phyloP scores from a whole-genome alignment of 169 alveolate genomes.

The Plasmodium malariae region DNA sequence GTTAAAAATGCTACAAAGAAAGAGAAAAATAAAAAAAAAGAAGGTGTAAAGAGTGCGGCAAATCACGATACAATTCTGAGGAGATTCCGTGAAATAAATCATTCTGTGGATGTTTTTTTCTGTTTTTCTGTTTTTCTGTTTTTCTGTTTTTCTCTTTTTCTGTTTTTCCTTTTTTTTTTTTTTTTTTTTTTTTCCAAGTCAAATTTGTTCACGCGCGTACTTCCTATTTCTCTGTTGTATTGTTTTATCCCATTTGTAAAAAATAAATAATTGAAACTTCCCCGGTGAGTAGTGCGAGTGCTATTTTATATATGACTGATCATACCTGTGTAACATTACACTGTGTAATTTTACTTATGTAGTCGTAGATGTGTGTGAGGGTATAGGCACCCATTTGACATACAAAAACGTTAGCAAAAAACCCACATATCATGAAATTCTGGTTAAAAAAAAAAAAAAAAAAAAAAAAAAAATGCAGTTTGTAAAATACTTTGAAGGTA shows the following conservation, averaged over 20 bases:
- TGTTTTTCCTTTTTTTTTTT: background rate
- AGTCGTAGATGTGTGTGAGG: too few relatives aligned
- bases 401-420: background rate
- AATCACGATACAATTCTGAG: background rate
- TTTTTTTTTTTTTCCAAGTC: background rate
- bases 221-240: background rate
- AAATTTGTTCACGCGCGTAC: background rate
- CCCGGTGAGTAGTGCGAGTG: too few relatives aligned
- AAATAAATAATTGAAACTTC: too few relatives aligned
- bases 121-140: background rate
- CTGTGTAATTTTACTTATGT: too few relatives aligned
- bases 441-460: too few relatives aligned
- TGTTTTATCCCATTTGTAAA: background rate
- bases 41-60: background rate
- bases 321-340: too few relatives aligned
- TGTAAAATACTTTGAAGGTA: background rate
- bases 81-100: background rate
- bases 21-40: background rate
- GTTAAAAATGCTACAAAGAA: background rate
- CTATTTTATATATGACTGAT: too few relatives aligned
- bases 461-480: slow-evolving; percentile 13
- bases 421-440: too few relatives aligned
- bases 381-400: too few relatives aligned
- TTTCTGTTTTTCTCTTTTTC: background rate
- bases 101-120: background rate